Conservation (phyloP, 2,329 filamentous ascomycete genomes). For the Aspergillus piperis region DNA sequence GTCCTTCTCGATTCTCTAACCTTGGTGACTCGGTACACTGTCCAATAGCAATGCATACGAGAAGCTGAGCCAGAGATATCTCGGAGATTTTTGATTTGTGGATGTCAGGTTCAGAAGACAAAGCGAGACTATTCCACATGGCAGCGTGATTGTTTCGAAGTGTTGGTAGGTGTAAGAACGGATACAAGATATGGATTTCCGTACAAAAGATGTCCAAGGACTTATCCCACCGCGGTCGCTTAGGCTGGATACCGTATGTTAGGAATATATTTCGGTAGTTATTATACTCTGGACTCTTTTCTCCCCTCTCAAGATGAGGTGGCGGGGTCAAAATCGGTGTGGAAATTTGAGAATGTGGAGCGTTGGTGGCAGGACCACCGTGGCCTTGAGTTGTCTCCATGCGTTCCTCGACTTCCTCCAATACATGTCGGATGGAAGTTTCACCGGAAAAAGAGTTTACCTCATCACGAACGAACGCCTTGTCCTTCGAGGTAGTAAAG, state of each 20-base stretch:
- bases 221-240: constrained; percentile 17
- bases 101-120: not conserved
- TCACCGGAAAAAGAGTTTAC: constrained; percentile 25
- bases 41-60: constrained; percentile 26
- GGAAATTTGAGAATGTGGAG: not conserved
- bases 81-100: no score
- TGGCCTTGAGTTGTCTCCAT: not conserved
- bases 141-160: constrained; percentile 17
- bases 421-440: constrained; percentile 23
- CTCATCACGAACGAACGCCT: not conserved
- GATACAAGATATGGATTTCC: constrained; percentile 26
- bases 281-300: not conserved
- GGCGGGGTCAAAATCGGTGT: not conserved
- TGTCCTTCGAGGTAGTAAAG: no score
- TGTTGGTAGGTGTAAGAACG: constrained; percentile 24
- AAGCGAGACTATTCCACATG: constrained; percentile 12
- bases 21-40: constrained; percentile 24
- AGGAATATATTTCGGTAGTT: constrained; percentile 7
- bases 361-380: not conserved
- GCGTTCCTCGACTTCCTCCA: constrained; percentile 25
- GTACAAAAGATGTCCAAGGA: constrained; percentile 23
- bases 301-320: not conserved
- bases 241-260: constrained; percentile 13
- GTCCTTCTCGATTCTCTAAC: constrained; percentile 12
- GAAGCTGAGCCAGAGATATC: constrained; percentile 15